phyloP scores from a whole-genome alignment of 2,329 filamentous ascomycete species.

The Diaporthe longicolla region DNA sequence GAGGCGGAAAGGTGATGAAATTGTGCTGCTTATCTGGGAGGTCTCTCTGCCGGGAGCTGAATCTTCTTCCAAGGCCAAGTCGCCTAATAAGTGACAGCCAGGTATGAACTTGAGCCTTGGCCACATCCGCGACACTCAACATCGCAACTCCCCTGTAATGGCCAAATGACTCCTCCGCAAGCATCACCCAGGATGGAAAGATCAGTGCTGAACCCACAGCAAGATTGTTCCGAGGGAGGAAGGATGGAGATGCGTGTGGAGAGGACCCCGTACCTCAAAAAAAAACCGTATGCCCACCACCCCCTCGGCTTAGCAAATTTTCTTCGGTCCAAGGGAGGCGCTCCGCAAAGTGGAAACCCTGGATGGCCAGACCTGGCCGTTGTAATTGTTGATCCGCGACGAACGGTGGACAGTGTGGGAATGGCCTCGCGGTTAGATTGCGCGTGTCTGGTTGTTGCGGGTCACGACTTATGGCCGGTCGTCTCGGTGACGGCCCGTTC shows the following conservation, averaged over 20 bases:
- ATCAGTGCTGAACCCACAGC: not conserved
- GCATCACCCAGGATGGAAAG: not conserved
- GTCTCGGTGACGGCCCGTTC: conserved; percentile 35
- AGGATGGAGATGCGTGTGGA: not conserved
- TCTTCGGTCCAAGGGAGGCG: conserved; percentile 7
- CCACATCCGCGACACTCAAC: not conserved
- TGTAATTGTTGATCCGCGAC: no score
- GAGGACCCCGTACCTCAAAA: not conserved
- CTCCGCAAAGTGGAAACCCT: conserved; percentile 21
- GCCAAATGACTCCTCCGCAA: not conserved
- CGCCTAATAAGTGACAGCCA: not conserved
- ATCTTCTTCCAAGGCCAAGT: not conserved
- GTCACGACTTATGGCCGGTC: conserved; percentile 21
- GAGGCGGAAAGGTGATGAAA: conserved; percentile 2
- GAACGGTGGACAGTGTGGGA: not conserved
- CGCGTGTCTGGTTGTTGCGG: not conserved
- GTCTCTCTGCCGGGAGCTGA: not conserved
- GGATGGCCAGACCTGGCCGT: not conserved
- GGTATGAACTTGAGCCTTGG: not conserved
- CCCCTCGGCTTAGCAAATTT: not conserved
- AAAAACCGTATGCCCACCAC: not conserved
- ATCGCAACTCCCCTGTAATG: not conserved
- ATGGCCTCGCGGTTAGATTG: conserved; percentile 15
- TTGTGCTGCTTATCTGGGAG: not conserved
- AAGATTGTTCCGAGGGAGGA: not conserved